Conservation (phyloP, 345 rosid species). For the Citrus mangshanensis region DNA sequence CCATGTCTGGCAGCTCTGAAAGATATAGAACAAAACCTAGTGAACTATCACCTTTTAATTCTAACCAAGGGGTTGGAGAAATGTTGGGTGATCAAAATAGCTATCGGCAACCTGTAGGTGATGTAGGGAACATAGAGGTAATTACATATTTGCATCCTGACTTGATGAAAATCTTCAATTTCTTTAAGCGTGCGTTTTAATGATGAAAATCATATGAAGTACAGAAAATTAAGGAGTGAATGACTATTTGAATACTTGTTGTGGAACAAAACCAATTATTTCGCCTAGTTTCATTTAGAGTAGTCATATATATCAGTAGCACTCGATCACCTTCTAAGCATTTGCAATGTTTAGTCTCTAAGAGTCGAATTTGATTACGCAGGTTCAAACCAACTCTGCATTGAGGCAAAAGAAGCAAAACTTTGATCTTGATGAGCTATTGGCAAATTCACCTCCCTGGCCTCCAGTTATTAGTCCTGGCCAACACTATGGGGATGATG, state of each 20-base stretch:
- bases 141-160: conserved; percentile 11
- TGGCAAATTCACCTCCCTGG: conserved; percentile 93
- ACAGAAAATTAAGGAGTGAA: not conserved
- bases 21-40: conserved; percentile 49
- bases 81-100: conserved; percentile 30
- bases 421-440: conserved; percentile 80
- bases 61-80: conserved; percentile 38
- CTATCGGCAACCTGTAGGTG: conserved; percentile 56
- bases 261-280: not conserved
- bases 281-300: not conserved
- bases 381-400: conserved; percentile 47
- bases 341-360: not conserved
- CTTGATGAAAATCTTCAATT: not conserved
- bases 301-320: not conserved
- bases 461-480: conserved; percentile 73
- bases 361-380: conserved; percentile 16
- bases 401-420: conserved; percentile 58
- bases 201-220: not conserved
- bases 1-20: conserved; percentile 50
- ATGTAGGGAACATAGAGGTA: conserved; percentile 78
- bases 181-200: not conserved
- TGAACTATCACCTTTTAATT: conserved; percentile 38
- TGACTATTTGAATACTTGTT: not conserved
- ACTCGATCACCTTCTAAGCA: not conserved
- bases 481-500: conserved; percentile 65